Conservation (phyloP, 305 asterid genomes). For the Fraxinus greggii region DNA sequence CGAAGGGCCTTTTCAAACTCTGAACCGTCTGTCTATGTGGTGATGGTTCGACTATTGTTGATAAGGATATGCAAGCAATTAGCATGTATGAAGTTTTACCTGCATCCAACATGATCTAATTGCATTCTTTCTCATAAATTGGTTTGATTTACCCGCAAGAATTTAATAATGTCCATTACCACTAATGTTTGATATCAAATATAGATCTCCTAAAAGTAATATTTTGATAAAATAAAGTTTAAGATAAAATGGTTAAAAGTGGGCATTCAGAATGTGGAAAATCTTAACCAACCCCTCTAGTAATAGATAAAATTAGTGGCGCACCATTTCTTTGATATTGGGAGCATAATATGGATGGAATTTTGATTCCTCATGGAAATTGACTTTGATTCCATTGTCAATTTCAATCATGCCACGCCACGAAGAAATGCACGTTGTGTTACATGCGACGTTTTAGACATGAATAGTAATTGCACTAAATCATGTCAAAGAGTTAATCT, state of each 20-base stretch:
- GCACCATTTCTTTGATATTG: background rate
- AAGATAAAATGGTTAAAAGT: background rate
- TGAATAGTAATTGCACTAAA: background rate
- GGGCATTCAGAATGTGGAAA: constrained; percentile 1
- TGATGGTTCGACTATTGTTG: background rate
- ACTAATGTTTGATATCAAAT: background rate
- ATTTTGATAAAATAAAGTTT: background rate
- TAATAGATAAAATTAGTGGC: background rate
- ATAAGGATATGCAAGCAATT: background rate
- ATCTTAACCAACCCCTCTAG: background rate
- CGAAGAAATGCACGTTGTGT: background rate
- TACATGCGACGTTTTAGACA: background rate
- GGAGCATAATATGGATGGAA: background rate
- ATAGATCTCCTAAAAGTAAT: background rate
- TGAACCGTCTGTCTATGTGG: background rate
- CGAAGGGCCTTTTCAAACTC: background rate
- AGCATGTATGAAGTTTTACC: background rate
- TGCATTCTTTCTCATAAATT: background rate
- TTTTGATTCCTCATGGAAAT: background rate
- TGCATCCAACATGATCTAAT: background rate
- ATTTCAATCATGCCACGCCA: background rate
- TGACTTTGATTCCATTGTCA: background rate
- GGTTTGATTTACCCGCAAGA: background rate
- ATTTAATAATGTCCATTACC: background rate
- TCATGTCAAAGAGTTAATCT: background rate